These are phyloP conservation scores for Triglochin maritima DNA, from an alignment of 106 monocot genomes.

Conservation along the genomic window DNA sequence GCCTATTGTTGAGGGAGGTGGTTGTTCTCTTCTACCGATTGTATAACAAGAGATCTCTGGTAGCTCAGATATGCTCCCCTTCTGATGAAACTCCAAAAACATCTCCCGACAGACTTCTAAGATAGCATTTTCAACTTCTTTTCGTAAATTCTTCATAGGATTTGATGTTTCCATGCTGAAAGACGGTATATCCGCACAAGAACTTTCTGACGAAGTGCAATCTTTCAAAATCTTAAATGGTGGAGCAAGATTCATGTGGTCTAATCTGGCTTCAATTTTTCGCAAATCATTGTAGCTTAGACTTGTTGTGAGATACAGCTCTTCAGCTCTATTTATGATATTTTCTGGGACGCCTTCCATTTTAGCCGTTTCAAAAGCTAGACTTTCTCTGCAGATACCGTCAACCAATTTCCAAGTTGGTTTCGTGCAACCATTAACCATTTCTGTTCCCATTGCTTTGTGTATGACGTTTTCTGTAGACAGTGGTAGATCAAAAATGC, in stretches of 20 bases:
- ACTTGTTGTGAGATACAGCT: slow-evolving; percentile 40
- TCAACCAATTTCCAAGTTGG: slow-evolving; percentile 78
- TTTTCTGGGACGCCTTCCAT: slow-evolving; percentile 68
- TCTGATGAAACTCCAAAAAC: slow-evolving; percentile 48
- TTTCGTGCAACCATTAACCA: slow-evolving; percentile 34
- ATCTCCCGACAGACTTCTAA: slow-evolving; percentile 50
- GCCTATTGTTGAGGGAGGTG: slow-evolving; percentile 83
- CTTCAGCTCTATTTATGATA: slow-evolving; percentile 64
- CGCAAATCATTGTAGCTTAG: neutral
- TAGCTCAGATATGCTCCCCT: slow-evolving; percentile 34
- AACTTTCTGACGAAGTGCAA: slow-evolving; percentile 2
- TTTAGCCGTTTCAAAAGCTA: slow-evolving; percentile 87
- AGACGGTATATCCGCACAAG: neutral
- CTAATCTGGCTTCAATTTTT: neutral
- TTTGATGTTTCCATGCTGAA: neutral
- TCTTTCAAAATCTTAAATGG: slow-evolving; percentile 12
- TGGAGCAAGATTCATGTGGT: slow-evolving; percentile 5
- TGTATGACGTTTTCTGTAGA: slow-evolving; percentile 32
- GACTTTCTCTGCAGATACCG: slow-evolving; percentile 84
- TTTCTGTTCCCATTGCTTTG: slow-evolving; percentile 78
- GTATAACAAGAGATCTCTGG: slow-evolving; percentile 36
- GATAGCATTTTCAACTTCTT: slow-evolving; percentile 55
- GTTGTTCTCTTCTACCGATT: slow-evolving; percentile 72
- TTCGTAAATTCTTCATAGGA: slow-evolving; percentile 11
- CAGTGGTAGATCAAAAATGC: slow-evolving; percentile 81